A percentile compares a stretch with the other conserved stretches of the same genome.
Conservation (phyloP, 305 asterid genomes). For the Solanum aculeatissimum region DNA sequence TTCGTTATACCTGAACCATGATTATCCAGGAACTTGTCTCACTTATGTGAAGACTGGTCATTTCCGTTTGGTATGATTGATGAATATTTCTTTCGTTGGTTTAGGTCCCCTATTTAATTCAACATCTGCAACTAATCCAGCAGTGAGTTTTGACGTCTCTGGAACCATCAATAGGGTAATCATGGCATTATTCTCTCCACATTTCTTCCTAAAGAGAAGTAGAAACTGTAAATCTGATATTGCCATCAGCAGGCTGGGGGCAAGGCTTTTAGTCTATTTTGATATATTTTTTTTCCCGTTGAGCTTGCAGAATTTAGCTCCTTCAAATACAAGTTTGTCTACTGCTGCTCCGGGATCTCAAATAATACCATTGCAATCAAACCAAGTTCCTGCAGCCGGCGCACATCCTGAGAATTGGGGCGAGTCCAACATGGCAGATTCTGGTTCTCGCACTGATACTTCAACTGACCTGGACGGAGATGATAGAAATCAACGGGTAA, state of each 20-base stretch:
- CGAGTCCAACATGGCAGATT: conserved; percentile 87
- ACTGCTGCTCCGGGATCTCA: conserved; percentile 30
- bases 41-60: background rate
- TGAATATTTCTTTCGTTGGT: background rate
- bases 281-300: background rate
- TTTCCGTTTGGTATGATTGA: background rate
- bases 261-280: conserved; percentile 2
- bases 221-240: background rate
- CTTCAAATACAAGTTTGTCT: conserved; percentile 31
- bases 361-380: conserved; percentile 27
- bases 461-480: conserved; percentile 77
- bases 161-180: conserved; percentile 46
- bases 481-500: conserved; percentile 59
- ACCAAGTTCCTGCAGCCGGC: conserved; percentile 27
- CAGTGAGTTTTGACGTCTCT: conserved; percentile 26
- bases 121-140: conserved; percentile 24
- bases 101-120: conserved; percentile 41
- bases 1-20: background rate
- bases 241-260: background rate
- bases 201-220: background rate
- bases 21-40: background rate
- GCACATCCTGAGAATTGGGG: conserved; percentile 80
- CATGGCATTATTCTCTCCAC: background rate
- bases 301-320: conserved; percentile 29
- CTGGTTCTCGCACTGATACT: conserved; percentile 76